Conservation (phyloP, 345 rosid genomes). For the Sonneratia alba region DNA sequence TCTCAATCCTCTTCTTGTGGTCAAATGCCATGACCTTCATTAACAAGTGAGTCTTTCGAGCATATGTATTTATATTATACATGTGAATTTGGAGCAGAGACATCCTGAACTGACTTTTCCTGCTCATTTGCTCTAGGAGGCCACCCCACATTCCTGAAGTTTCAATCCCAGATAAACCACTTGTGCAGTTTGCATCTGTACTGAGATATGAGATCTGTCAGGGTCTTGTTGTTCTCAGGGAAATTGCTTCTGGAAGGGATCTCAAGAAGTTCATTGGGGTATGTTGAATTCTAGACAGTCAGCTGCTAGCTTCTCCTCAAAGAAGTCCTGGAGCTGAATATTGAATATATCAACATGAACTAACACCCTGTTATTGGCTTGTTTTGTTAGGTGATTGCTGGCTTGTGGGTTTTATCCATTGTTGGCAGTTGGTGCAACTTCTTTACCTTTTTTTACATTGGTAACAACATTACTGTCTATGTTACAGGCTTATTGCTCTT, state of each 20-base stretch:
- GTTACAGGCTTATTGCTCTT: no score
- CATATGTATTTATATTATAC: not conserved
- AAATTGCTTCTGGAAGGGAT: conserved; percentile 43
- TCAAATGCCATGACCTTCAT: conserved; percentile 76
- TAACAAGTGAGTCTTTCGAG: conserved; percentile 60
- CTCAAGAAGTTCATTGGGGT: conserved; percentile 41
- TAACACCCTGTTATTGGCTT: not conserved
- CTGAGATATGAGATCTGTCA: conserved; percentile 29
- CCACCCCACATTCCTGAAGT: conserved; percentile 40
- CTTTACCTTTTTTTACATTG: conserved; percentile 36
- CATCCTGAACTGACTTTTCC: not conserved
- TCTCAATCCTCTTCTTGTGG: conserved; percentile 79
- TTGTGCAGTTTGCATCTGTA: conserved; percentile 26
- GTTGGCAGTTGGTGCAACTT: conserved; percentile 40
- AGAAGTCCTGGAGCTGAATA: not conserved
- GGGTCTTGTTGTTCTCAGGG: conserved; percentile 21
- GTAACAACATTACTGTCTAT: conserved; percentile 8
- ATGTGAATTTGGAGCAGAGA: not conserved
- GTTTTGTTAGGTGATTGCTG: conserved; percentile 29
- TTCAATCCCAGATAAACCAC: conserved; percentile 32
- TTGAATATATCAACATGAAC: no score
- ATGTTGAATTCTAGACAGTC: conserved; percentile 6
- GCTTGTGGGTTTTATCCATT: conserved; percentile 31
- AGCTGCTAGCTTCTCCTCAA: not conserved
- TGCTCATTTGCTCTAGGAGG: conserved; percentile 17